Evolutionary conservation across 176 grass and related monocot genomes (phyloP).

Genomic region (Echinochloa phyllopogon): DNA sequence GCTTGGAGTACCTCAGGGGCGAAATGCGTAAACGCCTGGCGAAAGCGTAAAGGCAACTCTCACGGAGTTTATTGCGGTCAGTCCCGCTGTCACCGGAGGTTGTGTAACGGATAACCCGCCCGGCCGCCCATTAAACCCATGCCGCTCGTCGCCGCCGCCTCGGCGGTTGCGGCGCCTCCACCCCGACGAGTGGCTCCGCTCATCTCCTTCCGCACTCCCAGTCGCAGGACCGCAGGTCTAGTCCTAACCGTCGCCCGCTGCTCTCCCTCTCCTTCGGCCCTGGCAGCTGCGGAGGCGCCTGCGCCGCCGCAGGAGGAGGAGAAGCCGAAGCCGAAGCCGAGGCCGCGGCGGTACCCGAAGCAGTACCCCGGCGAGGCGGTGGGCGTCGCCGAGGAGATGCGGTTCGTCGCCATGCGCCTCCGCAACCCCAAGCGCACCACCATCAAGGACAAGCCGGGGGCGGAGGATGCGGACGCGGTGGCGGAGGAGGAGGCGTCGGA

Average conservation of each 20-base stretch:
- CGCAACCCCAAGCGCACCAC: constrained; percentile 54
- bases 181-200: neutral
- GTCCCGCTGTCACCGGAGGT: neutral
- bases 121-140: constrained; percentile 35
- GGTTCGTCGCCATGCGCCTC: constrained; percentile 95
- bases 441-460: constrained; percentile 20
- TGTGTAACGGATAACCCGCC: constrained; percentile 40
- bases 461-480: neutral
- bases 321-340: constrained; percentile 22
- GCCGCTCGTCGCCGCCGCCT: constrained; percentile 40
- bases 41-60: neutral
- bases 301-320: neutral
- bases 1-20: neutral
- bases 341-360: constrained; percentile 50
- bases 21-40: neutral
- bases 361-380: constrained; percentile 71
- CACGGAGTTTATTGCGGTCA: neutral
- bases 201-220: neutral
- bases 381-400: constrained; percentile 94
- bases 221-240: constrained; percentile 10
- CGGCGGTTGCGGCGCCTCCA: constrained; percentile 31
- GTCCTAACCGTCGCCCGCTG: constrained; percentile 41
- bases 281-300: constrained; percentile 7
- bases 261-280: constrained; percentile 38
- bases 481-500: neutral